Evolutionary conservation across 2,329 filamentous ascomycete species (phyloP), one percentile per base, ranked within the genome.

Genomic region (Trichoderma guizhouense): DNA sequence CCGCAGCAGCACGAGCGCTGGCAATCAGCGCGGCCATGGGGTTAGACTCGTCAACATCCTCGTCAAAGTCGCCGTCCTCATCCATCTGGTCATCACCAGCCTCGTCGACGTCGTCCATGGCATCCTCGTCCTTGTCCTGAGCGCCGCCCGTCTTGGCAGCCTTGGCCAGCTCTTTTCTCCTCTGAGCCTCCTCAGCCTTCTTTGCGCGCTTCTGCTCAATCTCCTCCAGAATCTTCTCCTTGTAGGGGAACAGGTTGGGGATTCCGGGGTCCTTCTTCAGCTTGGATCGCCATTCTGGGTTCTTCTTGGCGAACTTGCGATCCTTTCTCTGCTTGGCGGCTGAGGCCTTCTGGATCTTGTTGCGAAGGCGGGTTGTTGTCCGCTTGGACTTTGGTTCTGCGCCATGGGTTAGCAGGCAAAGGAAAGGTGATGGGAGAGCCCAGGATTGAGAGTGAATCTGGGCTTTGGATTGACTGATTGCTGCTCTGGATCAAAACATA

Each of bases 191-290:
- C 79, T 97, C 94, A 74, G 90, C 90, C 85, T 95, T 98, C 81
- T 89, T 85, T 76, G 91, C 85, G 79, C 92, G 92, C 77, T 90
- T 92, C 83, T 97, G 93, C 84, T 99, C 96, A 77, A 99, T 97
- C 83, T 99, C 94, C 72, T 95, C 90, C 39, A 99, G 88, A 32
- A 99, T 89, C 86, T 92, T 95, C 82, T 98, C 95, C 85, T 99
- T 99, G 87, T 96, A 98, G 1, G 96, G 96, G 84, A 98, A 99
- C 43, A 98, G 84, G 80, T 98, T 99, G 53, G 96, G 96, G 74
- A 99, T 98, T 63, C 96, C 96, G 28, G 95, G 96, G 78, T 99
- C 96, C 85, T 98, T 99, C 89, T 98, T 98, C 76, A 97, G 81
- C 82, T 94, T 93, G 72, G 94, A 95, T 77, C 93, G 90, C 94